Evolutionary conservation across 2,329 filamentous ascomycete genomes (phyloP).

Genomic region (Trichoderma koningii): DNA sequence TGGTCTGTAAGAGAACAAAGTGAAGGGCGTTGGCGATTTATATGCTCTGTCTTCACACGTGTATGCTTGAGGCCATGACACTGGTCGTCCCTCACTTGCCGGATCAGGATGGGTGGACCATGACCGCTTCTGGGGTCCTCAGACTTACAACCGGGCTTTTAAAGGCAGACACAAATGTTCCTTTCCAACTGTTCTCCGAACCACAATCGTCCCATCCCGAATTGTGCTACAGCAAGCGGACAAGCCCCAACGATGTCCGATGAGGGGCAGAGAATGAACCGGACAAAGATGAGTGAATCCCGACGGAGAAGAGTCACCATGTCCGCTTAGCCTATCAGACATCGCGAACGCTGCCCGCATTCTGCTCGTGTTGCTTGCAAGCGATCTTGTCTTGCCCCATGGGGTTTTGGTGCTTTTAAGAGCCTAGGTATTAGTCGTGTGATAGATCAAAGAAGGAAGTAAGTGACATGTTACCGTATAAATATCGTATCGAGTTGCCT

Average conservation of each 20-base stretch:
- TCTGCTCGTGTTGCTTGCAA: neutral
- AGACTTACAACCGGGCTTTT: too few relatives aligned
- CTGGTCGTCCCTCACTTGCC: neutral
- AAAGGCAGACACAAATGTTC: neutral
- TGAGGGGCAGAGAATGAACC: neutral
- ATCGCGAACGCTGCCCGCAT: slow-evolving; percentile 8
- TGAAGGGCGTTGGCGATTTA: neutral
- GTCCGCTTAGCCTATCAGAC: slow-evolving; percentile 21
- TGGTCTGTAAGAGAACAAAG: neutral
- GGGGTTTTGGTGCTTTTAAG: slow-evolving; percentile 7
- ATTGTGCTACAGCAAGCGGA: neutral
- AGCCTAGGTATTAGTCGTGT: neutral
- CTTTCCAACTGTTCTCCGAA: neutral
- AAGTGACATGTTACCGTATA: slow-evolving; percentile 13
- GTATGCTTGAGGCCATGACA: neutral
- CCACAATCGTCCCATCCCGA: neutral
- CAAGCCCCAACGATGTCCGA: slow-evolving; percentile 10
- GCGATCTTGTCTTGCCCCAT: neutral
- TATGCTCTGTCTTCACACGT: slow-evolving; percentile 13
- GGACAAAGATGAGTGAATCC: slow-evolving; percentile 22
- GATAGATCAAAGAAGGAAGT: neutral
- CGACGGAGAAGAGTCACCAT: slow-evolving; percentile 18
- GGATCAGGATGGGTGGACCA: slow-evolving; percentile 3
- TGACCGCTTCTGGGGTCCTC: neutral
- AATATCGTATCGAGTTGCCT: slow-evolving; percentile 16